A percentile compares a stretch with the other conserved stretches of the same genome.
phyloP scores from a whole-genome alignment of 1,284 basidiomycete genomes.

The Trametes hirsuta region DNA sequence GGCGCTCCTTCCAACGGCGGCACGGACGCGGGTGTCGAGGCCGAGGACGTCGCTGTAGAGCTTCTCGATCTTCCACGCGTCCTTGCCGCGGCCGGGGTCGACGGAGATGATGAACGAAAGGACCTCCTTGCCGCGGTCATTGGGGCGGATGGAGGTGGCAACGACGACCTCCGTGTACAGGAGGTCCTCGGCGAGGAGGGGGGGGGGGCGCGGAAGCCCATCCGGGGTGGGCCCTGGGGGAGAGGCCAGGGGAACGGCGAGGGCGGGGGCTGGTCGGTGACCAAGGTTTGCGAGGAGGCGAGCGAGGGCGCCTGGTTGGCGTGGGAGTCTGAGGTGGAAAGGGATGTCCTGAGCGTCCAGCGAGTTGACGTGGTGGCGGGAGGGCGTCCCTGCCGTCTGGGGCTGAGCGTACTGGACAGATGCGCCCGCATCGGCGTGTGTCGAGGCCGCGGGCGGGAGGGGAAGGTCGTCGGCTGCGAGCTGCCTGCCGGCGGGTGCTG shows the following conservation, averaged over 20 bases:
- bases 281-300: slow-evolving; percentile 20
- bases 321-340: slow-evolving; percentile 20
- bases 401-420: slow-evolving; percentile 8
- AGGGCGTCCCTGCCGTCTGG: slow-evolving; percentile 4
- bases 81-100: slow-evolving; percentile 65
- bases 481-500: slow-evolving; percentile 6
- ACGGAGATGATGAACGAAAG: slow-evolving; percentile 80
- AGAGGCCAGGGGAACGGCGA: slow-evolving; percentile 35
- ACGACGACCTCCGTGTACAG: slow-evolving; percentile 65
- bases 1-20: slow-evolving; percentile 68
- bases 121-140: slow-evolving; percentile 87
- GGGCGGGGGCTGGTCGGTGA: slow-evolving; percentile 20
- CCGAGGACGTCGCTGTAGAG: slow-evolving; percentile 89
- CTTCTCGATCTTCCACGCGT: slow-evolving; percentile 92
- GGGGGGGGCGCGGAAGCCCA: slow-evolving; percentile 69
- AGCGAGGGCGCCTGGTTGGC: slow-evolving; percentile 13
- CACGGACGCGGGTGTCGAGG: slow-evolving; percentile 74
- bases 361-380: slow-evolving; percentile 18
- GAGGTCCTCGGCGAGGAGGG: slow-evolving; percentile 66
- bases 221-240: slow-evolving; percentile 26
- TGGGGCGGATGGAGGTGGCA: slow-evolving; percentile 76
- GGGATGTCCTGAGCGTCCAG: slow-evolving; percentile 16
- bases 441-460: slow-evolving; percentile 32
- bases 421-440: not conserved
- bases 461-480: slow-evolving; percentile 41